phyloP scores from a whole-genome alignment of 768 basidiomycete species.

The Mycena polygramma region DNA sequence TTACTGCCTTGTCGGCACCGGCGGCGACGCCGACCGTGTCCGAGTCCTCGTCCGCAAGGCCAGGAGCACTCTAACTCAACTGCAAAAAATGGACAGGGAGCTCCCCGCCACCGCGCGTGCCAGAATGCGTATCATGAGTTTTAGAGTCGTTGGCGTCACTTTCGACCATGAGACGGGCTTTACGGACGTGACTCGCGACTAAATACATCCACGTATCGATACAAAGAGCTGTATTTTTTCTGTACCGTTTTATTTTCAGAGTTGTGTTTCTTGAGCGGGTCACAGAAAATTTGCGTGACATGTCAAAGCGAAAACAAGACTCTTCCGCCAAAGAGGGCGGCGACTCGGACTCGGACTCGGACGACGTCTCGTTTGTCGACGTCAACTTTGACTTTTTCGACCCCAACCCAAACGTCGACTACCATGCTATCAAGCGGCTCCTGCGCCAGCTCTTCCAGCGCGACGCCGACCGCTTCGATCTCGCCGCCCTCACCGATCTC shows the following conservation, averaged over 20 bases:
- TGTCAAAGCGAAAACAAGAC: slow-evolving; percentile 69
- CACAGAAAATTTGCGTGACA: slow-evolving; percentile 37
- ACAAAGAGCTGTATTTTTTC: no score
- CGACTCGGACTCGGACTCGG: slow-evolving; percentile 53
- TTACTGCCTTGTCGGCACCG: slow-evolving; percentile 21
- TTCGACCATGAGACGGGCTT: no score
- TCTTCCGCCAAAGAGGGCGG: slow-evolving; percentile 33
- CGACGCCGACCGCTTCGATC: slow-evolving; percentile 80
- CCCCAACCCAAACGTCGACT: slow-evolving; percentile 85
- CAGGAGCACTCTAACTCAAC: background rate
- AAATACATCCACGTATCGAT: no score
- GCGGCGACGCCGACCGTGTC: slow-evolving; percentile 9
- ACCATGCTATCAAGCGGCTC: slow-evolving; percentile 85
- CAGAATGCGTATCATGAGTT: no score
- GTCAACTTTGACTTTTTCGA: slow-evolving; percentile 97
- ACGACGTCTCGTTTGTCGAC: slow-evolving; percentile 70
- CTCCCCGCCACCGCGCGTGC: no score
- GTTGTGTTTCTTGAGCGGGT: background rate
- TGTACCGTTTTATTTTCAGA: no score
- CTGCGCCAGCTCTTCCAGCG: slow-evolving; percentile 76
- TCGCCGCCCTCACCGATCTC: slow-evolving; percentile 84
- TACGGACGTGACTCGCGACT: no score
- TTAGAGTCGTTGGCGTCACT: no score
- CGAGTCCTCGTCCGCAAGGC: background rate
- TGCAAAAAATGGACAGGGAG: background rate